Conservation (phyloP, 352 stramenopile species). For the Halophytophthora batemanensis region DNA sequence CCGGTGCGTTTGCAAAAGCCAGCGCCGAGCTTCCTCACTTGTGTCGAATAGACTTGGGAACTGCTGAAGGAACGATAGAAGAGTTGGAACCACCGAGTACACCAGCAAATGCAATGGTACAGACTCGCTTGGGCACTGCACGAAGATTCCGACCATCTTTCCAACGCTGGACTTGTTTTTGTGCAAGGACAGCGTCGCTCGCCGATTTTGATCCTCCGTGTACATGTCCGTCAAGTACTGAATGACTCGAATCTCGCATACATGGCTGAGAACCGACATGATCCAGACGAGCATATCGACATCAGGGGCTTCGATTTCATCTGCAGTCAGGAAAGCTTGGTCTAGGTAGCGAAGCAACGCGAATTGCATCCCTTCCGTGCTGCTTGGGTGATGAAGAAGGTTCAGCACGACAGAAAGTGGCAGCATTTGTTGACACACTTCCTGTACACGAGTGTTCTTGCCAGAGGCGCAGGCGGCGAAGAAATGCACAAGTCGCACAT, state of each 20-base stretch:
- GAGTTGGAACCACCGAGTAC: conserved; percentile 35
- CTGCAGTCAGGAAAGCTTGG: conserved; percentile 54
- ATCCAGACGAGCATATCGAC: conserved; percentile 39
- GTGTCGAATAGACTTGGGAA: conserved; percentile 45
- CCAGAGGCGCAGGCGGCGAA: conserved; percentile 56
- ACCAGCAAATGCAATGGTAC: conserved; percentile 38
- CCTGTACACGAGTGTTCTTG: conserved; percentile 59
- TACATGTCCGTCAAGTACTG: conserved; percentile 39
- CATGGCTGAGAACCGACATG: conserved; percentile 23
- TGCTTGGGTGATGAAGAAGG: conserved; percentile 32
- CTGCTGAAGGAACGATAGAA: conserved; percentile 54
- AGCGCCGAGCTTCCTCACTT: conserved; percentile 21
- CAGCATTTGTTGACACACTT: conserved; percentile 67
- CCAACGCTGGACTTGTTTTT: conserved; percentile 42
- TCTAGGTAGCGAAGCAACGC: conserved; percentile 57
- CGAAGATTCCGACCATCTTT: conserved; percentile 19
- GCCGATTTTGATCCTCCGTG: conserved; percentile 44
- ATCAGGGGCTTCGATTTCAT: conserved; percentile 45
- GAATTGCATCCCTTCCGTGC: conserved; percentile 48
- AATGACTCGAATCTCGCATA: conserved; percentile 31
- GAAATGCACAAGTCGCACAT: conserved; percentile 50
- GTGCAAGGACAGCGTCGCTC: conserved; percentile 37
- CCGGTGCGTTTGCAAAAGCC: conserved; percentile 25
- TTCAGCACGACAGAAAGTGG: conserved; percentile 41
- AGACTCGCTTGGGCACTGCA: conserved; percentile 31